Percentiles rank a stretch among this genome's conserved stretches.
Conservation (phyloP, 1,139 yeast species). For the Debaryomycetaceae sp. region DNA sequence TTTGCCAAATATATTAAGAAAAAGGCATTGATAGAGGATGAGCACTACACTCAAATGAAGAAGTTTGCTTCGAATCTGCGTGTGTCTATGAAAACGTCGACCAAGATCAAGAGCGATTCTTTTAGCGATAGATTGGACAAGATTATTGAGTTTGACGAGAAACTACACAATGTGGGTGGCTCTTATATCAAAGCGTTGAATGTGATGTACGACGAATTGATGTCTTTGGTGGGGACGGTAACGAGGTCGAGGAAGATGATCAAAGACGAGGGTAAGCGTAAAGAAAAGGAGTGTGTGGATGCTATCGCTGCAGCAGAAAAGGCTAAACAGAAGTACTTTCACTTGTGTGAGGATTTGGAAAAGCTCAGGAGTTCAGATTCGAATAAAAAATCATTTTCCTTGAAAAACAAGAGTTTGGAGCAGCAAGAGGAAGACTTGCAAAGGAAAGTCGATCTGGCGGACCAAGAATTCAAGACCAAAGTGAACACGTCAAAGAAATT, state of each 20-base stretch:
- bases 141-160: conserved; percentile 75
- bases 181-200: conserved; percentile 78
- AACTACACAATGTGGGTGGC: conserved; percentile 64
- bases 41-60: conserved; percentile 68
- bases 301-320: conserved; percentile 82
- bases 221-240: conserved; percentile 68
- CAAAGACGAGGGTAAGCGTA: conserved; percentile 77
- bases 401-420: conserved; percentile 73
- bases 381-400: conserved; percentile 72
- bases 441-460: conserved; percentile 78
- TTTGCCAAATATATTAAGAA: conserved; percentile 74
- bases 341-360: conserved; percentile 83
- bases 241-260: conserved; percentile 67
- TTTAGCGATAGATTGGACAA: conserved; percentile 64
- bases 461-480: conserved; percentile 76
- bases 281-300: conserved; percentile 81
- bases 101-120: conserved; percentile 62
- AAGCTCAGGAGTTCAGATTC: conserved; percentile 80
- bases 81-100: conserved; percentile 46
- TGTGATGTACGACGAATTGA: conserved; percentile 81
- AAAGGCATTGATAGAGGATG: conserved; percentile 76
- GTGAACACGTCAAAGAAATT: conserved; percentile 70
- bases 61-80: conserved; percentile 60
- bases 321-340: conserved; percentile 78
- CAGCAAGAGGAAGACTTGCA: conserved; percentile 92